These are phyloP conservation scores for Malassezia dermatis DNA, from an alignment of 1,284 basidiomycete genomes.

Conservation along the genomic window DNA sequence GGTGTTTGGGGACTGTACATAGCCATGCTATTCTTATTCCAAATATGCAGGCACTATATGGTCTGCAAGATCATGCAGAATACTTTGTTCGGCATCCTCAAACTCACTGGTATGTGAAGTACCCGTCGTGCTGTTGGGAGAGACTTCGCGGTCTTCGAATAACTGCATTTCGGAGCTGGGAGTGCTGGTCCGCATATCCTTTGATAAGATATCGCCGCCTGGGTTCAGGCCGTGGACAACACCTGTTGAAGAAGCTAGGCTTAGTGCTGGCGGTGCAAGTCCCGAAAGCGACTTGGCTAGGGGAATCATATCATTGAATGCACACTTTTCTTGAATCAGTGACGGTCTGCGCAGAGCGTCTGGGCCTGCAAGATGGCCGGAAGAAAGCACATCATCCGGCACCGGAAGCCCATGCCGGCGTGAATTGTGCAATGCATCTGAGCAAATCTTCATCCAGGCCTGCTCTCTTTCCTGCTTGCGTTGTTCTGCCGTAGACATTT, in stretches of 20 bases:
- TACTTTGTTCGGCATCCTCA: slow-evolving; percentile 30
- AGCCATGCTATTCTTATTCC: slow-evolving; percentile 11
- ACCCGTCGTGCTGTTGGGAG: slow-evolving; percentile 14
- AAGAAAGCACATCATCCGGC: slow-evolving; percentile 16
- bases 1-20: background rate
- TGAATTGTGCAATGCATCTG: slow-evolving; percentile 37
- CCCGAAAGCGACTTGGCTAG: slow-evolving; percentile 8
- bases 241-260: slow-evolving; percentile 4
- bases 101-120: slow-evolving; percentile 27
- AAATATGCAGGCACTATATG: slow-evolving; percentile 5
- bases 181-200: slow-evolving; percentile 26
- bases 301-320: slow-evolving; percentile 6
- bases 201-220: slow-evolving; percentile 19
- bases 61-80: slow-evolving; percentile 6
- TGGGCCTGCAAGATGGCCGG: background rate
- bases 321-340: background rate
- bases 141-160: slow-evolving; percentile 28
- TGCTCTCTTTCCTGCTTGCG: slow-evolving; percentile 35
- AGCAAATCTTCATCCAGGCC: slow-evolving; percentile 37
- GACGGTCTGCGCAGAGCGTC: background rate
- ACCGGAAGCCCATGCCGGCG: slow-evolving; percentile 28
- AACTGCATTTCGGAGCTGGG: slow-evolving; percentile 9
- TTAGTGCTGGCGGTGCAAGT: slow-evolving; percentile 13
- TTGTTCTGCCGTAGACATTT: slow-evolving; percentile 51
- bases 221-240: slow-evolving; percentile 4